A percentile compares a stretch with the other conserved stretches of the same genome.
Conservation (phyloP, 352 stramenopile genomes). For the Saprolegnia parasitica region DNA sequence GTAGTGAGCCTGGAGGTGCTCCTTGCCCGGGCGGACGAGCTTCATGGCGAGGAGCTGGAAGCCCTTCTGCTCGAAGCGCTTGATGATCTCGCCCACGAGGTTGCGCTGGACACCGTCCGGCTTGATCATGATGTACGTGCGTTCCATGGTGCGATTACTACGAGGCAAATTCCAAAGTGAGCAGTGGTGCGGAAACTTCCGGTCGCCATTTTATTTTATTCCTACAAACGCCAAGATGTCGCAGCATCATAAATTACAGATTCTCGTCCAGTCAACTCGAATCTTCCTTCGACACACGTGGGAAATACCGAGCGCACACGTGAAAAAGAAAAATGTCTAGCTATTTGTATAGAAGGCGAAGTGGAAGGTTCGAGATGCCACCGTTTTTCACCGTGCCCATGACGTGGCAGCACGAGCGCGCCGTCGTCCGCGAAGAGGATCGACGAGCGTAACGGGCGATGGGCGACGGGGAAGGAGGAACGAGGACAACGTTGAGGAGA, state of each 20-base stretch:
- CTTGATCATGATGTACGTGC: constrained; percentile 95
- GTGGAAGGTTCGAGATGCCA: neutral
- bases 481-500: too few relatives aligned
- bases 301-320: neutral
- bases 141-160: constrained; percentile 33
- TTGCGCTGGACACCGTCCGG: constrained; percentile 96
- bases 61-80: constrained; percentile 96
- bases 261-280: constrained; percentile 16
- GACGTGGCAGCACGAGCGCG: constrained; percentile 1
- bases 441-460: neutral
- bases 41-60: constrained; percentile 98
- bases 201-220: neutral
- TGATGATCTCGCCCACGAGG: constrained; percentile 96
- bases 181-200: neutral
- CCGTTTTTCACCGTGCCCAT: neutral
- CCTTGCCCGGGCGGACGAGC: constrained; percentile 64
- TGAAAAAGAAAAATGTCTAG: neutral
- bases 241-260: neutral
- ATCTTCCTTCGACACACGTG: neutral
- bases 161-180: constrained; percentile 26
- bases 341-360: neutral
- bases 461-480: neutral
- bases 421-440: neutral
- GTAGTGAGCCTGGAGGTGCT: constrained; percentile 88
- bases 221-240: constrained; percentile 5